Evolutionary conservation across 2,329 filamentous ascomycete genomes (phyloP).

Genomic region (Lasiodiplodia hormozganensis): DNA sequence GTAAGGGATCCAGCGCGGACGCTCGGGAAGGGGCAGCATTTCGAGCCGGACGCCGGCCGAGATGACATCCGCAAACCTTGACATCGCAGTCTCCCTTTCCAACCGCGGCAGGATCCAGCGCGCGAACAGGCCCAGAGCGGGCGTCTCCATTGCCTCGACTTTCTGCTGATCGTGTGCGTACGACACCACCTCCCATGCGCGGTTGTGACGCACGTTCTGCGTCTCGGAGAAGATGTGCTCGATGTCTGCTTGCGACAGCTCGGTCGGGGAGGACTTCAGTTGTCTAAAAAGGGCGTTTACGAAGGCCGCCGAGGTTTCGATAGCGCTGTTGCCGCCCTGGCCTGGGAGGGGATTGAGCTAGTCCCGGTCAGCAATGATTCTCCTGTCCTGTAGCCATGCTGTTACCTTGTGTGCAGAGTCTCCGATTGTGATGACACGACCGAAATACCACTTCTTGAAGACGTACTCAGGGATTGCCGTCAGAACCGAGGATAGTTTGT

Average conservation of each 20-base stretch:
- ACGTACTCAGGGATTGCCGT: slow-evolving; percentile 47
- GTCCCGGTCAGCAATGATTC: not conserved
- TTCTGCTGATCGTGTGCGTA: not conserved
- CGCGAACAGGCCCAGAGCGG: not conserved
- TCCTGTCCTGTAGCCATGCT: no score
- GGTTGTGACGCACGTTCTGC: not conserved
- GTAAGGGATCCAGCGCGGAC: not conserved
- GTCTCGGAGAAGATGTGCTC: not conserved
- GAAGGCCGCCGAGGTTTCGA: slow-evolving; percentile 34
- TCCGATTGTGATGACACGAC: slow-evolving; percentile 49
- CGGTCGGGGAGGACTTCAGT: not conserved
- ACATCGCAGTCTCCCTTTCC: not conserved
- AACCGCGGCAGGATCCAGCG: not conserved
- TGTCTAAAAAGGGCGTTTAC: slow-evolving; percentile 36
- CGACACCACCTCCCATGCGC: not conserved
- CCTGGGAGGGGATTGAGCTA: slow-evolving; percentile 33
- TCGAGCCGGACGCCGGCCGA: slow-evolving; percentile 29
- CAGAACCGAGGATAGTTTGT: slow-evolving; percentile 33
- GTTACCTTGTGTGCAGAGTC: slow-evolving; percentile 53
- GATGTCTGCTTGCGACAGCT: not conserved
- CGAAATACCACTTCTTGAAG: slow-evolving; percentile 48
- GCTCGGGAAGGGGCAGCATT: not conserved
- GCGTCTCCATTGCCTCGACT: not conserved
- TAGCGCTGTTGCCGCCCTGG: slow-evolving; percentile 34
- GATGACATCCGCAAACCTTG: not conserved